These are phyloP conservation scores for Setaria viridis DNA, from an alignment of 202 grass and related monocot genomes.

Conservation along the genomic window DNA sequence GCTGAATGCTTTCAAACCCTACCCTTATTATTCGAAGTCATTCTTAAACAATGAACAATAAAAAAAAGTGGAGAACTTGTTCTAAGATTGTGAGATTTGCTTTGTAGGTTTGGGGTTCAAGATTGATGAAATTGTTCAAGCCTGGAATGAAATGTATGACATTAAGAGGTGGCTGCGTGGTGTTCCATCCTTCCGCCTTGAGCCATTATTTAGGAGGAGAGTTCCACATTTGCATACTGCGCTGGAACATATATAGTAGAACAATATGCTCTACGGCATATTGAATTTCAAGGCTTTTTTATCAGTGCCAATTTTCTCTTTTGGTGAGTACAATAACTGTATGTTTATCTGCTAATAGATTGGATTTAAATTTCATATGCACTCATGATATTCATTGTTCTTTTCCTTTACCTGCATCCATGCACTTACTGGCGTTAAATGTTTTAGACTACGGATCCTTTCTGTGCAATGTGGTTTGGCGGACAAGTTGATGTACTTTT, in stretches of 20 bases:
- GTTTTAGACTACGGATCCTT: not conserved
- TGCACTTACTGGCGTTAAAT: not conserved
- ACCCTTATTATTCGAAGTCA: conserved; percentile 10
- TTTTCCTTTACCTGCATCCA: not conserved
- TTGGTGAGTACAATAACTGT: conserved; percentile 36
- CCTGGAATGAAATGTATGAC: conserved; percentile 96
- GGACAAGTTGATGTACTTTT: not conserved
- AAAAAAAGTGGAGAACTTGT: not conserved
- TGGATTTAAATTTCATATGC: not conserved
- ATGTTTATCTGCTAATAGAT: not conserved
- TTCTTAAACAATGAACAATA: not conserved
- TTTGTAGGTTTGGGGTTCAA: conserved; percentile 81
- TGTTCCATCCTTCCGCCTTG: conserved; percentile 78
- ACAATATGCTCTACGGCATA: conserved; percentile 3
- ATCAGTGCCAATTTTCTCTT: conserved; percentile 37
- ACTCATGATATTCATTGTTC: not conserved
- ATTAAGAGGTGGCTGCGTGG: conserved; percentile 77
- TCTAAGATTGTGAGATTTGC: conserved; percentile 39
- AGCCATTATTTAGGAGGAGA: conserved; percentile 84
- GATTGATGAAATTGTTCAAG: conserved; percentile 90
- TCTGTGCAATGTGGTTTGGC: not conserved
- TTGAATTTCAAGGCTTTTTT: conserved; percentile 43
- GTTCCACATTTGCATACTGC: conserved; percentile 67
- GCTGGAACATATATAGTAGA: conserved; percentile 67
- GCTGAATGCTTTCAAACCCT: conserved; percentile 22